These are phyloP conservation scores for Coriaria nepalensis DNA, from an alignment of 306 rosid species.

Conservation along the genomic window DNA sequence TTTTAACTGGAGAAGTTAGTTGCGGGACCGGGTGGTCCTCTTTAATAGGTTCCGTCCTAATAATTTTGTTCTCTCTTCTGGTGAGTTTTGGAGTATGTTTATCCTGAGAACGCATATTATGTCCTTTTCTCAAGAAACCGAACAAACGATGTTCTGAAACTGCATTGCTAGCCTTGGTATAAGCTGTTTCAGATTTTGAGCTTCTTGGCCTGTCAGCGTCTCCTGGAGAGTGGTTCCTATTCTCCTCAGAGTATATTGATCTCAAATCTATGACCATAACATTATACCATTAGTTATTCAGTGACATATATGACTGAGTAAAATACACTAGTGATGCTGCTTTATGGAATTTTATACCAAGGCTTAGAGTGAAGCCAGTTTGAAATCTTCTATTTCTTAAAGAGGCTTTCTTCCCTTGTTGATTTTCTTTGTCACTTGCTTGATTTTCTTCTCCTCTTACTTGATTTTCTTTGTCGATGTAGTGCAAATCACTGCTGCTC, in stretches of 20 bases:
- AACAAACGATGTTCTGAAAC: slow-evolving; percentile 50
- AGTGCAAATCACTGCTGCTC: slow-evolving; percentile 41
- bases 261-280: slow-evolving; percentile 28
- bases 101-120: slow-evolving; percentile 39
- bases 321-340: too few species aligned
- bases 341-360: background rate
- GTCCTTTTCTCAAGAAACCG: slow-evolving; percentile 47
- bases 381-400: slow-evolving; percentile 24
- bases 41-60: too few species aligned
- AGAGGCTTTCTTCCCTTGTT: slow-evolving; percentile 9
- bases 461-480: slow-evolving; percentile 20
- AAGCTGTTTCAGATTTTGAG: slow-evolving; percentile 34
- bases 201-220: slow-evolving; percentile 22
- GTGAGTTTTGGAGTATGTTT: slow-evolving; percentile 48
- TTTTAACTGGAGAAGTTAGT: slow-evolving; percentile 25
- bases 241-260: slow-evolving; percentile 18
- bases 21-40: slow-evolving; percentile 51
- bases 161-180: slow-evolving; percentile 56
- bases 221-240: slow-evolving; percentile 23
- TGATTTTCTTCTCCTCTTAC: too few species aligned
- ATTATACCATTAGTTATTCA: slow-evolving; percentile 2
- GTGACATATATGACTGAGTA: slow-evolving; percentile 7
- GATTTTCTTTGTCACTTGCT: slow-evolving; percentile 21
- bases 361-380: slow-evolving; percentile 33
- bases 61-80: slow-evolving; percentile 57